A percentile compares a stretch with the other conserved stretches of the same genome.
These are phyloP conservation scores for Tardiomyces blankii DNA, from an alignment of 1,139 yeast species.

Conservation along the genomic window DNA sequence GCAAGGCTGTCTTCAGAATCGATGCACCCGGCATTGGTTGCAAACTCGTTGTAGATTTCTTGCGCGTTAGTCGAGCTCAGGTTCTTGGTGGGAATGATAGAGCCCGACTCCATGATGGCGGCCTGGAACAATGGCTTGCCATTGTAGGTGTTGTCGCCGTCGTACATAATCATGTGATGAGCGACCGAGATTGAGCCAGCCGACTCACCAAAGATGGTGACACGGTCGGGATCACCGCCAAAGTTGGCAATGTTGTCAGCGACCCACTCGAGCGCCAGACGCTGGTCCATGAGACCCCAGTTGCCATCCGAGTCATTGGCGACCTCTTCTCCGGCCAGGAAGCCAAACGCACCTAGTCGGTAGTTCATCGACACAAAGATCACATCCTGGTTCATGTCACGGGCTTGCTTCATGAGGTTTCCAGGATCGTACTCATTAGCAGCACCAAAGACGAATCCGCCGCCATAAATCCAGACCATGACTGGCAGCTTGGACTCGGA, in stretches of 20 bases:
- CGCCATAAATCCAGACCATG: slow-evolving; percentile 31
- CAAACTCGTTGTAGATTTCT: neutral
- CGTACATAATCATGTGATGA: slow-evolving; percentile 14
- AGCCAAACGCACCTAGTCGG: slow-evolving; percentile 27
- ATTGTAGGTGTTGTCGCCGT: neutral
- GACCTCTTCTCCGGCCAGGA: slow-evolving; percentile 8
- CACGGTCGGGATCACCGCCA: slow-evolving; percentile 26
- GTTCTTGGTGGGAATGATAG: slow-evolving; percentile 5
- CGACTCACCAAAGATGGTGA: slow-evolving; percentile 29
- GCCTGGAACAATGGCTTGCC: slow-evolving; percentile 11
- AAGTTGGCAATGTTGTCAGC: slow-evolving; percentile 22
- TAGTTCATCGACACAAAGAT: slow-evolving; percentile 29
- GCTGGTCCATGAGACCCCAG: slow-evolving; percentile 26
- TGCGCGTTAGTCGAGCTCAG: neutral
- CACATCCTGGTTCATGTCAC: slow-evolving; percentile 22
- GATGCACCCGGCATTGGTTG: neutral
- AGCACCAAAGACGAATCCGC: slow-evolving; percentile 27
- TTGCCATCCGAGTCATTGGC: slow-evolving; percentile 15
- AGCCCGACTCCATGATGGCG: slow-evolving; percentile 25
- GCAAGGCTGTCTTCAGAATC: slow-evolving; percentile 1
- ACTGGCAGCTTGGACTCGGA: slow-evolving; percentile 13
- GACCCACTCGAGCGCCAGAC: slow-evolving; percentile 27
- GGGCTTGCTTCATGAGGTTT: slow-evolving; percentile 20
- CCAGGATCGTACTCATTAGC: slow-evolving; percentile 15
- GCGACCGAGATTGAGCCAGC: slow-evolving; percentile 22